phyloP scores from a whole-genome alignment of 1,284 basidiomycete genomes.

The Naganishia sp. region DNA sequence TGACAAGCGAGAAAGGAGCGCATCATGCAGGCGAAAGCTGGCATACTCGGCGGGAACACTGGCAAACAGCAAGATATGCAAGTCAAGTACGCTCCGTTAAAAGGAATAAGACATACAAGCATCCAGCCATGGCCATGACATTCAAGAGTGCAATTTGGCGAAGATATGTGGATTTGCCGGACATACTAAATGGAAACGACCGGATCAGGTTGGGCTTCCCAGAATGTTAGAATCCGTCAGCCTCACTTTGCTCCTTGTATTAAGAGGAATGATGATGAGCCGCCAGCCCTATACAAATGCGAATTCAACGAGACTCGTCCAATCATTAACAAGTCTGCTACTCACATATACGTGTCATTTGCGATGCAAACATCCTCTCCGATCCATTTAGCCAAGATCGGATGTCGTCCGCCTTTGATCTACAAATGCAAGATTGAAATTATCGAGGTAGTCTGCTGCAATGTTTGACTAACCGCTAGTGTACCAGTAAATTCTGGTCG shows the following conservation, averaged over 20 bases:
- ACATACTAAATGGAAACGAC: constrained; percentile 64
- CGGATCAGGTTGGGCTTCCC: neutral
- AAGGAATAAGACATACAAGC: constrained; percentile 58
- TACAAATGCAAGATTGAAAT: constrained; percentile 13
- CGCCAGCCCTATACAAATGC: constrained; percentile 56
- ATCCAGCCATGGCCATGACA: constrained; percentile 84
- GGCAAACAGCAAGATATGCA: neutral
- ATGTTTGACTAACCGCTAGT: constrained; percentile 58
- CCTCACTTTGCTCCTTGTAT: constrained; percentile 83
- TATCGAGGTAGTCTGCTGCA: neutral
- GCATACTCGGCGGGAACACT: constrained; percentile 85
- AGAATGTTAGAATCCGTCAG: neutral
- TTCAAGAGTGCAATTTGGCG: constrained; percentile 79
- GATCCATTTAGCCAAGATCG: constrained; percentile 60
- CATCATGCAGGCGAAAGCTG: constrained; percentile 78
- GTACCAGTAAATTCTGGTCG: constrained; percentile 84
- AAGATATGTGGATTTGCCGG: constrained; percentile 89
- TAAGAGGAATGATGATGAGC: constrained; percentile 79
- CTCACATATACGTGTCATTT: constrained; percentile 74
- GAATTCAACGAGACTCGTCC: neutral
- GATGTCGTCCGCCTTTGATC: constrained; percentile 81
- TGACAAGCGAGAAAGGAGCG: constrained; percentile 79
- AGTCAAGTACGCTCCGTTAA: neutral
- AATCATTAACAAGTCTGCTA: neutral
- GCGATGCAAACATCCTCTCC: constrained; percentile 75